Evolutionary conservation across 1,284 basidiomycete species (phyloP).

Genomic region (Fomitopsis palustris): DNA sequence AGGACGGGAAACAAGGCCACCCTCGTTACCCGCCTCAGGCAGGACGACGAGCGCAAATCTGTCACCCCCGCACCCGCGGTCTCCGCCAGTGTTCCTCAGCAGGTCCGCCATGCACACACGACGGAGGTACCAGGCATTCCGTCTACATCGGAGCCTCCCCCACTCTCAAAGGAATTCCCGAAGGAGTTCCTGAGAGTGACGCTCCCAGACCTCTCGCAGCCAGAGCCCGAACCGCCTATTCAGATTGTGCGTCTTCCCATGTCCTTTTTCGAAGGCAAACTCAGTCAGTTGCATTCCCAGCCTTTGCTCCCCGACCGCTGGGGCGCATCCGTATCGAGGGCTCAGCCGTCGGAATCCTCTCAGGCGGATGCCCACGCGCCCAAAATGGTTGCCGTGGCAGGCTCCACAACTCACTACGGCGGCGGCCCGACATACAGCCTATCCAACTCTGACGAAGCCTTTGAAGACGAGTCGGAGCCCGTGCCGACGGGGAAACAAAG

Average conservation of each 20-base stretch:
- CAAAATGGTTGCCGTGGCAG: conserved; percentile 72
- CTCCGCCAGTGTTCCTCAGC: conserved; percentile 17
- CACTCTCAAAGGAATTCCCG: conserved; percentile 19
- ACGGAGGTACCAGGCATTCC: conserved; percentile 28
- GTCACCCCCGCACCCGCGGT: conserved; percentile 15
- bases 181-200: conserved; percentile 43
- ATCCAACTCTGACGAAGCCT: conserved; percentile 4
- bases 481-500: conserved; percentile 8
- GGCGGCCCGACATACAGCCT: conserved; percentile 67
- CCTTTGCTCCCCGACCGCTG: conserved; percentile 74
- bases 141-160: conserved; percentile 19
- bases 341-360: conserved; percentile 23
- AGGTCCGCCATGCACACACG: conserved; percentile 33
- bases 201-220: conserved; percentile 52
- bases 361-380: conserved; percentile 39
- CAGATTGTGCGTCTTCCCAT: conserved; percentile 52
- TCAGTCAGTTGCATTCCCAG: conserved; percentile 31
- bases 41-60: conserved; percentile 38
- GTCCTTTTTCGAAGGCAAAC: conserved; percentile 6
- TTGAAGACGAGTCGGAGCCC: conserved; percentile 7
- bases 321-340: conserved; percentile 49
- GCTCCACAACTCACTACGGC: conserved; percentile 56
- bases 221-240: conserved; percentile 39
- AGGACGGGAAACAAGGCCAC: conserved; percentile 61
- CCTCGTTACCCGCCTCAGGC: conserved; percentile 51